Base-by-base conservation (phyloP, 1,284 basidiomycete species). In the Leucoagaricus sp. region DNA sequence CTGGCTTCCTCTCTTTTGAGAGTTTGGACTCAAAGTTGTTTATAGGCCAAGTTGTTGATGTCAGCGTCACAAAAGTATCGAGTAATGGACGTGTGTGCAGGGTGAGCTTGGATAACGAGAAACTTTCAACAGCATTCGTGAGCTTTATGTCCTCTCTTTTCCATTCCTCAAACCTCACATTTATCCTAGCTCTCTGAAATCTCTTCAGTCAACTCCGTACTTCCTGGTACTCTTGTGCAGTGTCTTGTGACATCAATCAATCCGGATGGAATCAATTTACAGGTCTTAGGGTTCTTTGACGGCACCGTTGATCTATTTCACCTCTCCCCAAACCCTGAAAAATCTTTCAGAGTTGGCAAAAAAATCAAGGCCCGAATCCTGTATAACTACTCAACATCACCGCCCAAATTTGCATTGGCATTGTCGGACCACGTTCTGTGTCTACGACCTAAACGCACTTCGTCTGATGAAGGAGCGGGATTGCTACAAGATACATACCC, bases 281-380 rank as follows among this genome's bases (percentile, higher is more conserved):
- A 96, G 73, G 80, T 98, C 19, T 83, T 96, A 29, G 96, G 96
- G 1, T 96, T 93, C 73, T 98, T 96, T 71, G 89, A 94, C 49
- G 96, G 94, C 28, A 96, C 94, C 0, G 83, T 95, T 50, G 95
- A 98, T 68, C 76, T 86, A 42, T 84, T 89, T 60, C 96, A 99
- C 72, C 75, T 98, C 19, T 79, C 78, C 64, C 75, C 15, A 74
- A 79, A 45, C 68, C 36, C 36, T 12, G 79, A 81, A 40, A 80
- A 82, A 50, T 72, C 74, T 34, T 89, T 83, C 73, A 94, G 91
- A 69, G 69, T 91, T 48, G 95, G 94, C 12, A 86, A 93, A 70
- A 97, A 93, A 75, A 76, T 98, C 65, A 94, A 91, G 67, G 90
- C 92, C 0, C 80, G 97, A 61, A 82, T 99, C 34, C 73, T 99